Evolutionary conservation across 768 basidiomycete species (phyloP).

Genomic region (Obba rivulosa): DNA sequence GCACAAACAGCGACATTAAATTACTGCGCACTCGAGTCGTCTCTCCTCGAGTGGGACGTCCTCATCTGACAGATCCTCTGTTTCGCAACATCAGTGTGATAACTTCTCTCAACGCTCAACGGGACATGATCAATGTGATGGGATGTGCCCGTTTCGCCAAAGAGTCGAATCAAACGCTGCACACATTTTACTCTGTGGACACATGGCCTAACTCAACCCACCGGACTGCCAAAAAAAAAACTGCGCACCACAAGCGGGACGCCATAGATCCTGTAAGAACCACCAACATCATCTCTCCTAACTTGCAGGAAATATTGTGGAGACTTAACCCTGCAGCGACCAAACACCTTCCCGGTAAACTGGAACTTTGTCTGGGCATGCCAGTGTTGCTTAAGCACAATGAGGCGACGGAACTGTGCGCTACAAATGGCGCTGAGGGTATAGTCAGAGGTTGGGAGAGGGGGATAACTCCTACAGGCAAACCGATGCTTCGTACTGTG

Average conservation of each 20-base stretch:
- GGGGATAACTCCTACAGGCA: too few relatives aligned
- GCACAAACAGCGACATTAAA: slow-evolving; percentile 30
- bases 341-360: not conserved
- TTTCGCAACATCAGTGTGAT: slow-evolving; percentile 34
- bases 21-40: not conserved
- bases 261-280: not conserved
- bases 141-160: slow-evolving; percentile 26
- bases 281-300: not conserved
- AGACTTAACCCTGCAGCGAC: not conserved
- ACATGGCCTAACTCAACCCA: not conserved
- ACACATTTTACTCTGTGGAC: slow-evolving; percentile 22
- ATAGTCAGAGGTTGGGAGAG: too few relatives aligned
- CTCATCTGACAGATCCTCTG: not conserved
- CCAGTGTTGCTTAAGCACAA: not conserved
- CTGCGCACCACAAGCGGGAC: not conserved
- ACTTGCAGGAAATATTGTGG: not conserved
- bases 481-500: too few relatives aligned
- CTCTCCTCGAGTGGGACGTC: not conserved
- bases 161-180: slow-evolving; percentile 23
- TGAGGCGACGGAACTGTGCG: slow-evolving; percentile 1
- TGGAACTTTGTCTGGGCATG: not conserved
- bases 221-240: not conserved
- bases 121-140: slow-evolving; percentile 32
- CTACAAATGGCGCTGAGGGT: slow-evolving; percentile 1
- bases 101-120: slow-evolving; percentile 22